phyloP scores from a whole-genome alignment of 768 basidiomycete species.

The Naematelia aurantialba region DNA sequence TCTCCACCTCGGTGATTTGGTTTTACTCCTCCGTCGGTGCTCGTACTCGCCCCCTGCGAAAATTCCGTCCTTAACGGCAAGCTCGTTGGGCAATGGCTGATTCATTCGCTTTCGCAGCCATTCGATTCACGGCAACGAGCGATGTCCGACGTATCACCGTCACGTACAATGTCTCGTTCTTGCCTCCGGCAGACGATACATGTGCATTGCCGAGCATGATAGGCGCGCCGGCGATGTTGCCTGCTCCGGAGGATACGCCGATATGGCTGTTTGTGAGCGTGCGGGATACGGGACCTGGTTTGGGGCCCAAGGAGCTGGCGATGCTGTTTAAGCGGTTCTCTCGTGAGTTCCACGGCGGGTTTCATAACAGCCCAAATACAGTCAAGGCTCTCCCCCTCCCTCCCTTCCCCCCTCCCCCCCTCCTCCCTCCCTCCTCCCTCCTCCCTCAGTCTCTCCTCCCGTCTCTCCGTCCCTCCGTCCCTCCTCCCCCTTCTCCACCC shows the following conservation, averaged over 20 bases:
- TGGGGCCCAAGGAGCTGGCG: slow-evolving; percentile 50
- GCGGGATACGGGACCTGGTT: slow-evolving; percentile 51
- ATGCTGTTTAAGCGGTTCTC: slow-evolving; percentile 53
- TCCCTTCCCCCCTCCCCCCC: too few relatives aligned
- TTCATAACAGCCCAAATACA: slow-evolving; percentile 31
- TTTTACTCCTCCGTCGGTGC: too few relatives aligned
- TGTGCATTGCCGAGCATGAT: slow-evolving; percentile 41
- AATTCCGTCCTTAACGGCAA: too few relatives aligned
- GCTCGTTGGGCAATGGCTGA: too few relatives aligned
- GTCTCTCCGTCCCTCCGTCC: too few relatives aligned
- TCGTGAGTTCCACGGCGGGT: slow-evolving; percentile 49
- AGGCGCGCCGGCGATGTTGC: slow-evolving; percentile 14
- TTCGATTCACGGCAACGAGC: slow-evolving; percentile 50
- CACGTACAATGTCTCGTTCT: slow-evolving; percentile 42
- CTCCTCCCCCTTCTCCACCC: too few relatives aligned
- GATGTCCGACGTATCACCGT: slow-evolving; percentile 46
- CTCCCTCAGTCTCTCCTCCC: too few relatives aligned
- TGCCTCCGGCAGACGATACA: slow-evolving; percentile 41
- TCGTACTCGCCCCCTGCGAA: too few relatives aligned
- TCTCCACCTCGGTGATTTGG: too few relatives aligned
- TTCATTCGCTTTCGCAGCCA: too few relatives aligned
- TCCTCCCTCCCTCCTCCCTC: too few relatives aligned
- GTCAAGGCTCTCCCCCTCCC: too few relatives aligned
- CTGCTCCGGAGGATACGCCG: slow-evolving; percentile 35
- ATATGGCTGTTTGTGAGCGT: slow-evolving; percentile 51